Conservation (phyloP, 805 yeast species). For the Yarrowia divulgata region DNA sequence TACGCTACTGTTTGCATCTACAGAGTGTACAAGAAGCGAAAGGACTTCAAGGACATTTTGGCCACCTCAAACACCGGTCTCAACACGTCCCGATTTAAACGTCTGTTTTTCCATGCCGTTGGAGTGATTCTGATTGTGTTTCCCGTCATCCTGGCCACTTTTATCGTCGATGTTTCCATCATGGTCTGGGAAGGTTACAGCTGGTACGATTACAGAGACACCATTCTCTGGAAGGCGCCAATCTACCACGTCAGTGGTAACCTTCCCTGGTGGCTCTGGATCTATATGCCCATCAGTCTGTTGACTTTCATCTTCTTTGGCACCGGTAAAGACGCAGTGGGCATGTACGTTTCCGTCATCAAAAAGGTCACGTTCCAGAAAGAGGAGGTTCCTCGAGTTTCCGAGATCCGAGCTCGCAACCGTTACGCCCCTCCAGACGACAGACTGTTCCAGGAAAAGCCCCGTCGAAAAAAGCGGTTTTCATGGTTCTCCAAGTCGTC, state of each 20-base stretch:
- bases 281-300: constrained; percentile 13
- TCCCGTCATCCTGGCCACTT: background rate
- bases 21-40: constrained; percentile 21
- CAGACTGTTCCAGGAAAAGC: background rate
- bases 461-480: background rate
- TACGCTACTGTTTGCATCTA: constrained; percentile 1
- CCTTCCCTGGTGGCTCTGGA: constrained; percentile 18
- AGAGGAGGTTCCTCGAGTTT: constrained; percentile 3
- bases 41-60: constrained; percentile 26
- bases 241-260: background rate
- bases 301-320: constrained; percentile 30
- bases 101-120: constrained; percentile 10
- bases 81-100: constrained; percentile 8
- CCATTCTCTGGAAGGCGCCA: background rate
- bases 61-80: constrained; percentile 23
- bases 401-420: background rate
- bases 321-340: constrained; percentile 18
- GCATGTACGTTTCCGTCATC: background rate
- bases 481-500: constrained; percentile 15
- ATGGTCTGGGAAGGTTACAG: constrained; percentile 1
- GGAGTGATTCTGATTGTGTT: constrained; percentile 11
- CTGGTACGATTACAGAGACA: background rate
- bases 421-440: constrained; percentile 19
- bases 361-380: constrained; percentile 20
- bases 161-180: background rate